Base-by-base conservation (phyloP, 2,329 filamentous ascomycete species). In the Fusarium sp. region DNA sequence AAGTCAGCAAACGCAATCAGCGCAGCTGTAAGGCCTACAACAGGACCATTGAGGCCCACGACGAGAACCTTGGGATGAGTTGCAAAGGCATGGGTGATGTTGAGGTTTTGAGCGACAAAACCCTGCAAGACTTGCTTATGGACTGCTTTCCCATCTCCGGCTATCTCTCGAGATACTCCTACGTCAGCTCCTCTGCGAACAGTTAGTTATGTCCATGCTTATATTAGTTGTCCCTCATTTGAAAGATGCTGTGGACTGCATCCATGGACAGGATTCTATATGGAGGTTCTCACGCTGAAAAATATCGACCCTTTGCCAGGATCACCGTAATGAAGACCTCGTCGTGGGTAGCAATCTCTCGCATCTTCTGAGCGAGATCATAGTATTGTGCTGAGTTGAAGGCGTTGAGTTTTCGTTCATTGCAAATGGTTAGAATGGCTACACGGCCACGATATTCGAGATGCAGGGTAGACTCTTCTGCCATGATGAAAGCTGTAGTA, bases 1-100 rank as follows among this genome's bases (percentile, higher is more conserved):
- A 98, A 98, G 86, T 98, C 96, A 30, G 93, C 93, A 82, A 94
- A 93, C 34, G 91, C 92, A 66, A 94, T 86, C 1, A 98, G 84
- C 0, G 96, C 95, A 2, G 96, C 96, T 5, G 93, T 93, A 38
- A 98, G 91, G 11, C 96, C 96, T 60, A 99, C 88, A 17, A 91
- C 95, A 11, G 96, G 96, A 7, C 96, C 96, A 84, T 98, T 98
- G 75, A 98, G 91, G 0, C 94, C 96, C 1, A 92, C 92, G 68
- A 98, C 89, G 30, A 98, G 93, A 83, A 98, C 93, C 85, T 98
- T 98, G 77, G 95, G 94, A 84, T 98, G 96, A 20, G 91, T 92
- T 86, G 96, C 95, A 86, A 98, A 98, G 77, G 94, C 92, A 78
- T 94, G 92, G 5, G 95, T 96, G 78, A 94, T 89, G 87, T 97